Evolutionary conservation across 2,329 filamentous ascomycete genomes (phyloP), one percentile per base, ranked within the genome.

Genomic region (Scedosporium minutisporum): DNA sequence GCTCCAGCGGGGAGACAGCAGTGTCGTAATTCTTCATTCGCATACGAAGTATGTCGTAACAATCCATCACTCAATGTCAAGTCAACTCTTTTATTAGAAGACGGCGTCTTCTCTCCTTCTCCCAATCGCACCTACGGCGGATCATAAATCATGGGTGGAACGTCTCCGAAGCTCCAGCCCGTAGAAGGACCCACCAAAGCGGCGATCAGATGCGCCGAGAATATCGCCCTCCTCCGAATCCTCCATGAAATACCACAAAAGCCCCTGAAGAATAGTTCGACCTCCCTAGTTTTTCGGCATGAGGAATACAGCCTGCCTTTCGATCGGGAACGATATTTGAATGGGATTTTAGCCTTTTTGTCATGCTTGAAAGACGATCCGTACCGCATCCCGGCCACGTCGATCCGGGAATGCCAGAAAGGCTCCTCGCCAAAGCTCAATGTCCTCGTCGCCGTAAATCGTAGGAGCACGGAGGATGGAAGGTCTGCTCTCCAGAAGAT

Each of bases 381-480:
- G 4, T 65, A 72, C n/a, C 64, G 71, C 53, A 73, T 75, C 14
- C 72, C 73, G 16, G 74, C 73, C 6, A 64, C 75, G 16, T 74
- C 71, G 27, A 42, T 76, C 18, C 65, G 70, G 14, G 69, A 76
- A 62, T 61, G 62, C 9, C 38, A 3, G 5, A 18, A 55, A 18
- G 21, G n/a, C n/a, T 7, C 12, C 6, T 41, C 3, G 12, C 9
- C 57, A 3, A 55, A 42, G 12, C 27, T 61, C 6, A 55, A 27
- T 10, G 29, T 61, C 29, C 29, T 61, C 10, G 27, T 61, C 12
- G 46, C 60, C 1, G 48, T 61, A n/a, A 61, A 61, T 23, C 29
- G 53, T 10, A 16, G 33, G 21, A 23, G 18, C 9, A 10, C 14
- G 4, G 21, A n/a, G 7, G 46, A 57, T 12, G 60, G 29, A 3